These are phyloP conservation scores for Tilletia walkeri DNA, from an alignment of 1,284 basidiomycete species.

Conservation along the genomic window DNA sequence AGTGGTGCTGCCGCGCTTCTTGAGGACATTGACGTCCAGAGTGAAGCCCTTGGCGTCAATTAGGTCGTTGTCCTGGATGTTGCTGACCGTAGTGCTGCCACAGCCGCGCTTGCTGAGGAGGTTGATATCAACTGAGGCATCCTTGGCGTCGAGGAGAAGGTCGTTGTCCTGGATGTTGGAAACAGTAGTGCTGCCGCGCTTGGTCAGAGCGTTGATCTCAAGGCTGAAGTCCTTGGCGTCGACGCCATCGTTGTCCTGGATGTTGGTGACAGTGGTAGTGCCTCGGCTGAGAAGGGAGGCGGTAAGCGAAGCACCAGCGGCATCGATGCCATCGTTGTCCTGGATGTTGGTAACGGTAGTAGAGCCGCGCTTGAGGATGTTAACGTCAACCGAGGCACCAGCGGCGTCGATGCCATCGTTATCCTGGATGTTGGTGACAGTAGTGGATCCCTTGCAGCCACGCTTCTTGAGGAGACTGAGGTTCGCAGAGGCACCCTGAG, in stretches of 20 bases:
- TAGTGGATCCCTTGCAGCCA: conserved; percentile 2
- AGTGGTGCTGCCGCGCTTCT: background rate
- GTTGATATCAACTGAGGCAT: background rate
- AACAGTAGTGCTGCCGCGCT: conserved; percentile 3
- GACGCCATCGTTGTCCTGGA: conserved; percentile 7
- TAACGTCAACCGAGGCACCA: background rate
- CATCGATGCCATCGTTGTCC: background rate
- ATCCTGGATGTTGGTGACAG: conserved; percentile 8
- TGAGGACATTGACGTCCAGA: background rate
- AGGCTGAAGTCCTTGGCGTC: background rate
- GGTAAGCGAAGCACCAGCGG: background rate
- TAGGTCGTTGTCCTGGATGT: conserved; percentile 9
- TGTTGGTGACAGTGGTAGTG: background rate
- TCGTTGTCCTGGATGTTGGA: conserved; percentile 12
- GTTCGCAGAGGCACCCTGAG: conserved; percentile 4
- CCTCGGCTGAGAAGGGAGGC: too few species aligned
- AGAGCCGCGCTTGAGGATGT: conserved; percentile 1
- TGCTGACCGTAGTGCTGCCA: background rate
- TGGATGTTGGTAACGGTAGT: background rate
- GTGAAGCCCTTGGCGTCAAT: background rate
- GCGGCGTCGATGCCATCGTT: conserved; percentile 8
- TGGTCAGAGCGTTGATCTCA: background rate
- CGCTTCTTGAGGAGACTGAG: conserved; percentile 1
- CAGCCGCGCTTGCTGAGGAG: background rate
- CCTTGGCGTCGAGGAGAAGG: conserved; percentile 10